Base-by-base conservation (phyloP, 1,284 basidiomycete species). In the Xerocomus minutiporus region DNA sequence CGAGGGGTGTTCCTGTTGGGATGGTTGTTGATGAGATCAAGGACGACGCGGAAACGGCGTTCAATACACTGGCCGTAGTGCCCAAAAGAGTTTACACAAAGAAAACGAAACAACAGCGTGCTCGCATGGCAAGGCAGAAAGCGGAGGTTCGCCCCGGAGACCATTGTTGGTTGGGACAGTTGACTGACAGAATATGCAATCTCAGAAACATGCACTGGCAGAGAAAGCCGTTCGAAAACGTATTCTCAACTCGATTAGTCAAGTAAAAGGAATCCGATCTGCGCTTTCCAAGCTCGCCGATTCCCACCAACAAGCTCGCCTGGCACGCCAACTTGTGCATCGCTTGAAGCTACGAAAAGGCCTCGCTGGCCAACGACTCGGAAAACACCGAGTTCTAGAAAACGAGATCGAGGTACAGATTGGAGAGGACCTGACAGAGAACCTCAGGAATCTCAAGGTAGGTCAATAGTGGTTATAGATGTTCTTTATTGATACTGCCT, bases 351-450 rank as follows among this genome's bases (percentile, higher is more conserved):
- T 57, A 23, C 62, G 54, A 48, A 65, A 74, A 25, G 88, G 88
- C 4, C 67, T 93, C 15, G 81, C 73, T 41, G 91, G 83, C 35
- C 73, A 83, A 69, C 81, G 80, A 66, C 59, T 96, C 7, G 88
- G 93, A 25, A 91, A 86, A 70, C 82, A 92, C 63, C 76, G 79
- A 43, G 87, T 97, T 0, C 83, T 81, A 1, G 82, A 84, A 59
- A 78, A 75, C 7, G 75, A 80, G 25, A 78, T 94, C 8, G 86
- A 88, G 46, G 93, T 97, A 13, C 95, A 97, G 70, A 79, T 96
- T 0, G 91, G 91, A 5, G 94, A 97, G 60, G 93, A 98, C 64
- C 71, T 98, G 38, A 88, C 83, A 53, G 96, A 98, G 70, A 92
- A 78, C 63, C 71, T 98, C 60, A 75, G 95, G 46, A 86, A 79